A percentile compares a stretch with the other conserved stretches of the same genome.
phyloP scores from a whole-genome alignment of 2,329 filamentous ascomycete species.

The Fusarium phyllophilum region DNA sequence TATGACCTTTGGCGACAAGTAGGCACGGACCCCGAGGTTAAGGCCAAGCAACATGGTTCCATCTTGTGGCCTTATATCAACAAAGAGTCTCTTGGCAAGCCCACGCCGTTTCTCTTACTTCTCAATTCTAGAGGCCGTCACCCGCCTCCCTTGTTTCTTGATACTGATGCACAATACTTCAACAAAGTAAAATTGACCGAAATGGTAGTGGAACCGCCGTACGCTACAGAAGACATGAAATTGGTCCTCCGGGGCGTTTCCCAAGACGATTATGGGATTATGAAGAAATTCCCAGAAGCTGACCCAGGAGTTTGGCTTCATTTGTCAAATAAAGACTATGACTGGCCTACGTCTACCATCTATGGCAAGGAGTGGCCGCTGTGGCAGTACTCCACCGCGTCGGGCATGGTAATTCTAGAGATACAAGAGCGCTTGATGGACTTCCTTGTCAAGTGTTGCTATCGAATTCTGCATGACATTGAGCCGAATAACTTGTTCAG shows the following conservation, averaged over 20 bases:
- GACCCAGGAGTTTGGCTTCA: background rate
- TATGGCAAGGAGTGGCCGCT: background rate
- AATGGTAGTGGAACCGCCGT: background rate
- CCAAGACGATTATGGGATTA: background rate
- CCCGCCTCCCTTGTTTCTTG: background rate
- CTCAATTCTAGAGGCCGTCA: background rate
- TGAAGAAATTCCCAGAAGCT: background rate
- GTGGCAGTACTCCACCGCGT: background rate
- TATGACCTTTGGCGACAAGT: background rate
- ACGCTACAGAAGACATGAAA: background rate
- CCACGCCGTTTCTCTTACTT: background rate
- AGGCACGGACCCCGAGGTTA: rapidly evolving
- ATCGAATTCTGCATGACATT: background rate
- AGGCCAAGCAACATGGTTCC: background rate
- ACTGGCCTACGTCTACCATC: background rate
- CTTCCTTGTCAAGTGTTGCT: background rate
- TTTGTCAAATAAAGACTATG: background rate
- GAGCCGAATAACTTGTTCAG: rapidly evolving
- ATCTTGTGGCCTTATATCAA: background rate
- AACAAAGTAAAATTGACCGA: rapidly evolving
- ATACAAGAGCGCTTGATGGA: background rate
- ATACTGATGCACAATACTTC: background rate
- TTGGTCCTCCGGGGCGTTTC: background rate
- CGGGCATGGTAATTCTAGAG: background rate
- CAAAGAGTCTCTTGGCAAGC: background rate